Evolutionary conservation across 1,284 basidiomycete genomes (phyloP).

Genomic region (Rhizoctonia solani): DNA sequence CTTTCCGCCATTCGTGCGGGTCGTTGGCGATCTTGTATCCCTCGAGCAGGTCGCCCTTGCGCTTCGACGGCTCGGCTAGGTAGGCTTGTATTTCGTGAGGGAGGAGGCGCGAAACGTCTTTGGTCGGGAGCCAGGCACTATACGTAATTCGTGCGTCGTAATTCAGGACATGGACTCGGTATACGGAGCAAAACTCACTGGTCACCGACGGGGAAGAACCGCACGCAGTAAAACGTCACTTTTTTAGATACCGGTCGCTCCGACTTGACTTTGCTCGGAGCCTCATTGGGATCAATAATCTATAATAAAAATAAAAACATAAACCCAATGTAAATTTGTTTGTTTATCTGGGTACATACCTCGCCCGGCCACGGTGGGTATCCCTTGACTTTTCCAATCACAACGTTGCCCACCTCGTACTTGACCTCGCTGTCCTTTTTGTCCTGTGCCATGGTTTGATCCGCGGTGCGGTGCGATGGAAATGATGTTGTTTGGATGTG

Average conservation of each 20-base stretch:
- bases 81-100: constrained; percentile 83
- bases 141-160: no score
- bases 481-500: no score
- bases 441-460: constrained; percentile 29
- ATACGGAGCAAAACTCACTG: constrained; percentile 62
- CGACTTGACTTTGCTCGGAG: constrained; percentile 61
- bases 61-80: constrained; percentile 75
- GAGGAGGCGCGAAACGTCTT: constrained; percentile 81
- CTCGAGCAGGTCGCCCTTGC: constrained; percentile 70
- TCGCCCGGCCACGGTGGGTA: constrained; percentile 92
- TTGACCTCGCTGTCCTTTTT: constrained; percentile 43
- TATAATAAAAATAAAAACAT: no score
- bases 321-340: constrained; percentile 9
- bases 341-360: constrained; percentile 56
- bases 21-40: constrained; percentile 86
- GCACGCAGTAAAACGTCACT: constrained; percentile 72
- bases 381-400: constrained; percentile 91
- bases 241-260: constrained; percentile 76
- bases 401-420: constrained; percentile 74
- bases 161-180: constrained; percentile 50
- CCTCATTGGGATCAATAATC: constrained; percentile 74
- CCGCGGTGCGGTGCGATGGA: neutral
- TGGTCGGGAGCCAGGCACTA: constrained; percentile 83
- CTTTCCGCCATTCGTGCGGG: constrained; percentile 73
- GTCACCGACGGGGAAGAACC: constrained; percentile 90